A percentile compares a stretch with the other conserved stretches of the same genome.
phyloP scores from a whole-genome alignment of 371 early-diverging fungal genomes.

The Apophysomyces elegans region DNA sequence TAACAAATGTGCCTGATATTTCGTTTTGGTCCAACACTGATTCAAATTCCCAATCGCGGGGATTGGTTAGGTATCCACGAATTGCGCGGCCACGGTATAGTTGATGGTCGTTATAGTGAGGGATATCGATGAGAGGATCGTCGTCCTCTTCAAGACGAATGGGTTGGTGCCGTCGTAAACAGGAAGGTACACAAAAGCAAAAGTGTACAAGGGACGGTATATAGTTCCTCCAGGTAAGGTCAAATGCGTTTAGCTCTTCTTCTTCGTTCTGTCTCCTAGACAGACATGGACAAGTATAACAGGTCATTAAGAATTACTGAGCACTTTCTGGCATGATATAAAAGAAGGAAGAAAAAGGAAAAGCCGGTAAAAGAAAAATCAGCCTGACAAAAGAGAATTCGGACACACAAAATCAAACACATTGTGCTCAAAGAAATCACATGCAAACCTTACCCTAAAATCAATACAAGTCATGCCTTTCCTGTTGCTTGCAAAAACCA shows the following conservation, averaged over 20 bases:
- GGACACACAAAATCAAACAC: slow-evolving; percentile 4
- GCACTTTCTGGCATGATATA: slow-evolving; percentile 4
- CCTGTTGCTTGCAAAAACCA: no score
- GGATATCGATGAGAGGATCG: slow-evolving; percentile 27
- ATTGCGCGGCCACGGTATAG: slow-evolving; percentile 30
- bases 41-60: slow-evolving; percentile 39
- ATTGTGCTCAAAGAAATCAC: slow-evolving; percentile 7
- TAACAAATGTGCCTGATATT: slow-evolving; percentile 31
- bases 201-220: slow-evolving; percentile 39
- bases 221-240: slow-evolving; percentile 54
- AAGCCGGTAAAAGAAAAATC: neutral
- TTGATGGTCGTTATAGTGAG: slow-evolving; percentile 38
- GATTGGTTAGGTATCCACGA: slow-evolving; percentile 30
- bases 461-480: no score
- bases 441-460: slow-evolving; percentile 2
- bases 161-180: slow-evolving; percentile 14
- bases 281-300: slow-evolving; percentile 19
- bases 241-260: slow-evolving; percentile 43
- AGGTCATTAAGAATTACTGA: slow-evolving; percentile 1
- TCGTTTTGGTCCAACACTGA: slow-evolving; percentile 14
- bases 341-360: neutral
- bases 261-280: slow-evolving; percentile 19
- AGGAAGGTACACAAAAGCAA: slow-evolving; percentile 27
- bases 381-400: slow-evolving; percentile 3
- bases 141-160: slow-evolving; percentile 44